Evolutionary conservation across 768 basidiomycete species (phyloP).

Genomic region (Lentinula sp.): DNA sequence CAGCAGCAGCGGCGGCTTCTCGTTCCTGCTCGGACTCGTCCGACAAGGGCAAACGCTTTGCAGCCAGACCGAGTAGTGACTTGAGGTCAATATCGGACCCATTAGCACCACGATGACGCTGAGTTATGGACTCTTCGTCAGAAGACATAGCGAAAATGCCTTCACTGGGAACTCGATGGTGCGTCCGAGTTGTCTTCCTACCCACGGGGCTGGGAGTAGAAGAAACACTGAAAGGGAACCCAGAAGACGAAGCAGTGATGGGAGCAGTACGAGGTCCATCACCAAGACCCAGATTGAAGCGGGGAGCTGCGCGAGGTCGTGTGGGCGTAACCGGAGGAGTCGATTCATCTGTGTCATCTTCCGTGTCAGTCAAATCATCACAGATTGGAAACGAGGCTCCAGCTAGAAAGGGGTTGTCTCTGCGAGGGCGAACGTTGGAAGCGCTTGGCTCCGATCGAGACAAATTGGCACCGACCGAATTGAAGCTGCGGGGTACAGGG

Average conservation of each 20-base stretch:
- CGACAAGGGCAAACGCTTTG: conserved; percentile 15
- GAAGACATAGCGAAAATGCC: conserved; percentile 73
- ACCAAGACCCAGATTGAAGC: conserved; percentile 18
- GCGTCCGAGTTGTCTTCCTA: conserved; percentile 28
- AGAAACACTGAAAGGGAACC: conserved; percentile 37
- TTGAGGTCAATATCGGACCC: conserved; percentile 17
- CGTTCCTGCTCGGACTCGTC: conserved; percentile 24
- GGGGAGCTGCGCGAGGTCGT: conserved; percentile 26
- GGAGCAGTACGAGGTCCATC: conserved; percentile 50
- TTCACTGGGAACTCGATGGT: conserved; percentile 63
- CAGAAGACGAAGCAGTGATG: conserved; percentile 22
- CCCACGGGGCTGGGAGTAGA: conserved; percentile 31
- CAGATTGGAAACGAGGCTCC: conserved; percentile 56
- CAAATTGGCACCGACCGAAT: conserved; percentile 20
- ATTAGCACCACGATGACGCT: conserved; percentile 30
- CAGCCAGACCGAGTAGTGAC: conserved; percentile 23
- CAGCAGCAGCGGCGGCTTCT: conserved; percentile 22
- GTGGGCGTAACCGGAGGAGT: conserved; percentile 51
- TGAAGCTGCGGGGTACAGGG: conserved; percentile 38
- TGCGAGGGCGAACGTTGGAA: conserved; percentile 24
- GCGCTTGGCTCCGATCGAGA: conserved; percentile 45
- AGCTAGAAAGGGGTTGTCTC: conserved; percentile 23
- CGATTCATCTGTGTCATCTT: conserved; percentile 23
- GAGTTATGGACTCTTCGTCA: conserved; percentile 52
- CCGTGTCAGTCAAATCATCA: conserved; percentile 60